These are phyloP conservation scores for Chaetomidium leptoderma DNA, from an alignment of 495 filamentous ascomycete species.

Conservation along the genomic window DNA sequence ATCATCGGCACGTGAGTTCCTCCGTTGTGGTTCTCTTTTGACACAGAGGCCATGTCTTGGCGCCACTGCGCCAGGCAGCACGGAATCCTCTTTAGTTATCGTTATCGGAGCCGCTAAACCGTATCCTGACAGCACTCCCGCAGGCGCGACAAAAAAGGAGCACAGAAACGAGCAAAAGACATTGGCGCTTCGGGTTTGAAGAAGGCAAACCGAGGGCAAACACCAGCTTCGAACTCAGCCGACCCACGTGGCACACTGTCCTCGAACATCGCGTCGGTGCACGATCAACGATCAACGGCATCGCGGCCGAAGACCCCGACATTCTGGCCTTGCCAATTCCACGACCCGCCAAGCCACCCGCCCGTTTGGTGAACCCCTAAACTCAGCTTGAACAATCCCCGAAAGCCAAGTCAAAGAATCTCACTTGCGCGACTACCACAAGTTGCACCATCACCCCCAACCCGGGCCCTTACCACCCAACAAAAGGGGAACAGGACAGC, in stretches of 20 bases:
- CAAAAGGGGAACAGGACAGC: background rate
- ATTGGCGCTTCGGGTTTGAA: background rate
- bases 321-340: background rate
- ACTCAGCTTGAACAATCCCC: conserved; percentile 1
- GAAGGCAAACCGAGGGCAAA: background rate
- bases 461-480: background rate
- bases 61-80: background rate
- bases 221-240: background rate
- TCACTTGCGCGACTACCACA: background rate
- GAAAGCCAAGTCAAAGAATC: conserved; percentile 12
- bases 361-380: conserved; percentile 9
- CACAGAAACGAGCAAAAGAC: background rate
- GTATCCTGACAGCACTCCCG: background rate
- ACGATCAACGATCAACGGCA: background rate
- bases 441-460: background rate
- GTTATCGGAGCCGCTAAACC: conserved; percentile 12
- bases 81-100: background rate
- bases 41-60: background rate
- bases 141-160: conserved; percentile 10
- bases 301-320: background rate
- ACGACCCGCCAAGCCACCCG: conserved; percentile 1
- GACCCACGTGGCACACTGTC: background rate
- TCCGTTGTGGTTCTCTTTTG: background rate
- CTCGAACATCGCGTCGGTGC: background rate
- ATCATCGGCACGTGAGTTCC: background rate